phyloP scores from a whole-genome alignment of 306 rosid genomes.

The Adenanthera pavonina region DNA sequence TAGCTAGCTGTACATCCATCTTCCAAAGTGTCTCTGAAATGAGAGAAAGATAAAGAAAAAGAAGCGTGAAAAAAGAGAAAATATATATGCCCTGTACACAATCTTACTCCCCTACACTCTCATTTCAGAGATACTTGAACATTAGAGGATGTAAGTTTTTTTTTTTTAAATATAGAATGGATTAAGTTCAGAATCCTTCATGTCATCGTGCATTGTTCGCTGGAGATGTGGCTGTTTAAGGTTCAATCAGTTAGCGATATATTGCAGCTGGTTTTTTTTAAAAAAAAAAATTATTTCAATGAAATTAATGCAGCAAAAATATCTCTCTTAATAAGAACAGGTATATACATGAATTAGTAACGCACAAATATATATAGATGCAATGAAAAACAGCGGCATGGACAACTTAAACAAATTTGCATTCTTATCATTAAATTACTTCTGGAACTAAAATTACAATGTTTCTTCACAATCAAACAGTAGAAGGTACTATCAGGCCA shows the following conservation, averaged over 20 bases:
- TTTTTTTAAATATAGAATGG: slow-evolving; percentile 69
- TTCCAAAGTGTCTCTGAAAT: too few species aligned
- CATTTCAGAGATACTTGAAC: too few species aligned
- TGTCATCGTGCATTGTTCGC: slow-evolving; percentile 90
- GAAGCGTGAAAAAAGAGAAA: too few species aligned
- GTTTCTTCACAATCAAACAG: not conserved
- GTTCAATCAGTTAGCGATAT: slow-evolving; percentile 37
- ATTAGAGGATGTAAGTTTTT: slow-evolving; percentile 33
- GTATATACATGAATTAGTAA: not conserved
- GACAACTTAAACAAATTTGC: not conserved
- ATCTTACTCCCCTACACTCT: too few species aligned
- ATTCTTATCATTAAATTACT: slow-evolving; percentile 13
- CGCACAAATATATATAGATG: not conserved
- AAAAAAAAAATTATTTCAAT: not conserved
- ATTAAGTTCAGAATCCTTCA: slow-evolving; percentile 88
- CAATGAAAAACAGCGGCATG: not conserved
- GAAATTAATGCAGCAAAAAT: not conserved
- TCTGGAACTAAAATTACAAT: not conserved
- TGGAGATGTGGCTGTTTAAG: slow-evolving; percentile 87
- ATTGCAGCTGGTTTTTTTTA: not conserved
- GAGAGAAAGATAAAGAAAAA: too few species aligned
- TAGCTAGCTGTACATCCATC: too few species aligned
- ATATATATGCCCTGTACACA: too few species aligned
- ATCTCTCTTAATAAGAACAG: not conserved
- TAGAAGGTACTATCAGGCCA: not conserved